phyloP scores from a whole-genome alignment of 2,329 filamentous ascomycete genomes.

The Aurifilum marmelostoma region DNA sequence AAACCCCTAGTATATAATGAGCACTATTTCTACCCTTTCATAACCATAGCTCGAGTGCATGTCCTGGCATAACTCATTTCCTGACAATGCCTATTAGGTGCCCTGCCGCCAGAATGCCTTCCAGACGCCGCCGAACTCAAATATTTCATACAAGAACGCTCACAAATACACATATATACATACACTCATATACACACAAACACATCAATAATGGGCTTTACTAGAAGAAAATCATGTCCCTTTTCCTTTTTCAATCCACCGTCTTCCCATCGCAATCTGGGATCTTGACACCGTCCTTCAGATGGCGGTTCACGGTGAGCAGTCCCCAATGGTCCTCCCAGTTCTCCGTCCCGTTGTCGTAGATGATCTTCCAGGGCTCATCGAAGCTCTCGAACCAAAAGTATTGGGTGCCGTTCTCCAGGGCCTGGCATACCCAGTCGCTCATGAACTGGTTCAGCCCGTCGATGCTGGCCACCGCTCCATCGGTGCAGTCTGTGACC shows the following conservation, averaged over 20 bases:
- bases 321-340: constrained; percentile 98
- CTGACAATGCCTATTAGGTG: background rate
- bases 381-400: constrained; percentile 99
- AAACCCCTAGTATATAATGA: background rate
- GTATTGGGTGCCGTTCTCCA: constrained; percentile 85
- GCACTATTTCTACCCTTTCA: background rate
- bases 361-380: constrained; percentile 88
- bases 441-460: constrained; percentile 87
- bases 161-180: background rate
- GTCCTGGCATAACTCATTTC: background rate
- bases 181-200: background rate
- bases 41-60: background rate
- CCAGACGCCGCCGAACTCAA: background rate
- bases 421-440: constrained; percentile 79
- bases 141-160: no score
- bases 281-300: constrained; percentile 84
- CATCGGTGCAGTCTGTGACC: constrained; percentile 60
- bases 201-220: background rate
- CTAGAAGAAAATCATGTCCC: background rate
- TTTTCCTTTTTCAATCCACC: constrained; percentile 38
- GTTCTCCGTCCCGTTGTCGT: constrained; percentile 67
- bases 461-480: constrained; percentile 75
- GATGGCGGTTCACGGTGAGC: constrained; percentile 79
- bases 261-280: constrained; percentile 83
- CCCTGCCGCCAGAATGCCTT: background rate